phyloP scores from a whole-genome alignment of 1,284 basidiomycete species.

The Coniferiporia sulphurascens region DNA sequence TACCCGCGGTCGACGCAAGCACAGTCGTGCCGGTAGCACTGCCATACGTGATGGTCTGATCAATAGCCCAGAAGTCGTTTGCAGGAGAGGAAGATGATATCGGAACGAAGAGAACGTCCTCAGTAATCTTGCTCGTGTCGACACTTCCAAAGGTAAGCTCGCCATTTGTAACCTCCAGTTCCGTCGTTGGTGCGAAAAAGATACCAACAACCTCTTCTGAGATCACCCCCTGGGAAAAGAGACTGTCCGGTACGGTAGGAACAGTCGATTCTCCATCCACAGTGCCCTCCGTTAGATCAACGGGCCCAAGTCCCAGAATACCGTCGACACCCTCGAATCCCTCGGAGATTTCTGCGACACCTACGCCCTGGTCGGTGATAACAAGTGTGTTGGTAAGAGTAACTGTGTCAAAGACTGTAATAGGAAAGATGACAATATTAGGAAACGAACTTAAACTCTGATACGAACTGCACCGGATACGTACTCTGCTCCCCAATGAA shows the following conservation, averaged over 20 bases:
- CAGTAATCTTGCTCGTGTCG: slow-evolving; percentile 22
- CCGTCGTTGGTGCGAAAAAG: slow-evolving; percentile 22
- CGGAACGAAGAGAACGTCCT: slow-evolving; percentile 11
- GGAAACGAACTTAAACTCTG: not conserved
- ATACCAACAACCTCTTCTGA: slow-evolving; percentile 22
- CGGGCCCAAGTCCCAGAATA: slow-evolving; percentile 23
- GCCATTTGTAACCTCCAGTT: slow-evolving; percentile 20
- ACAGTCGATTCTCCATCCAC: slow-evolving; percentile 17
- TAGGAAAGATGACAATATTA: not conserved
- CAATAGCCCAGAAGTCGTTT: slow-evolving; percentile 32
- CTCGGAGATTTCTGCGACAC: slow-evolving; percentile 17
- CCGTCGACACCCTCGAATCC: slow-evolving; percentile 22
- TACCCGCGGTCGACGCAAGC: slow-evolving; percentile 22
- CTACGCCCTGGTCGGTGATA: slow-evolving; percentile 21
- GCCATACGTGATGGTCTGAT: slow-evolving; percentile 28
- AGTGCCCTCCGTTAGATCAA: slow-evolving; percentile 23
- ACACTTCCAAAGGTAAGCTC: slow-evolving; percentile 24
- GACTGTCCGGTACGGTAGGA: slow-evolving; percentile 25
- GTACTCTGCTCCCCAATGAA: slow-evolving; percentile 20
- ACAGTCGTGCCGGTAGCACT: slow-evolving; percentile 16
- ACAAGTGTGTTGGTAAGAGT: slow-evolving; percentile 17
- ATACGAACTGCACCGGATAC: not conserved
- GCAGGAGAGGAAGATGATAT: slow-evolving; percentile 24
- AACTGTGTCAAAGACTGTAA: slow-evolving; percentile 18
- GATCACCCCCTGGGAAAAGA: slow-evolving; percentile 22